Conservation (phyloP, 176 grass and related monocot genomes). For the Carex littledalei region DNA sequence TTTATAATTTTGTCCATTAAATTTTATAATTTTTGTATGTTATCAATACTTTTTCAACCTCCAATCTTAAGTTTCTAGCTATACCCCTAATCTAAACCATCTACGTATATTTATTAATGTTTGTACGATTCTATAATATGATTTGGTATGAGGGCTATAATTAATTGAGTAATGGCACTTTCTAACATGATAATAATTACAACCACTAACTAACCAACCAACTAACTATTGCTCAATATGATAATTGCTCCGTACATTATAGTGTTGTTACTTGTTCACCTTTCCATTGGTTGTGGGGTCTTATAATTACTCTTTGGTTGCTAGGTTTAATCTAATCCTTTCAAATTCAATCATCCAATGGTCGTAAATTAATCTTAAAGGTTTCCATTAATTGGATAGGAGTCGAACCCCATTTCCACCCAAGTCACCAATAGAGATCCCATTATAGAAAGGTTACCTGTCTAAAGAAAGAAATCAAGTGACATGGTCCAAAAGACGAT, state of each 20-base stretch:
- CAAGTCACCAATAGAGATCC: background rate
- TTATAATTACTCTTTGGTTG: background rate
- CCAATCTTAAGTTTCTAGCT: too few relatives aligned
- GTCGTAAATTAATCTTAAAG: background rate
- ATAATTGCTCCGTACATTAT: constrained; percentile 5
- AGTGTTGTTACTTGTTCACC: too few relatives aligned
- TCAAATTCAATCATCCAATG: background rate
- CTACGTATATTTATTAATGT: too few relatives aligned
- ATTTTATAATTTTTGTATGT: too few relatives aligned
- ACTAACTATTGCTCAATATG: background rate
- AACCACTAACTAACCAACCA: background rate
- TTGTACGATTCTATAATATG: too few relatives aligned
- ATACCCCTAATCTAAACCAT: too few relatives aligned
- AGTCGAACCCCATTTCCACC: background rate
- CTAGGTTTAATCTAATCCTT: background rate
- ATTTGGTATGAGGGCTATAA: too few relatives aligned
- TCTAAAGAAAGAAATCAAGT: background rate
- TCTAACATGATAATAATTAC: background rate
- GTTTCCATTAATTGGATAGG: background rate
- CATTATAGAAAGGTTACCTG: background rate
- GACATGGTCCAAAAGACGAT: background rate
- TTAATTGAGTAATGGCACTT: background rate
- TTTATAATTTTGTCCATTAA: too few relatives aligned
- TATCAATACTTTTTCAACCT: too few relatives aligned
- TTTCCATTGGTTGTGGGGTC: background rate